phyloP scores from a whole-genome alignment of 768 basidiomycete species.

The Termitomyces sp. region DNA sequence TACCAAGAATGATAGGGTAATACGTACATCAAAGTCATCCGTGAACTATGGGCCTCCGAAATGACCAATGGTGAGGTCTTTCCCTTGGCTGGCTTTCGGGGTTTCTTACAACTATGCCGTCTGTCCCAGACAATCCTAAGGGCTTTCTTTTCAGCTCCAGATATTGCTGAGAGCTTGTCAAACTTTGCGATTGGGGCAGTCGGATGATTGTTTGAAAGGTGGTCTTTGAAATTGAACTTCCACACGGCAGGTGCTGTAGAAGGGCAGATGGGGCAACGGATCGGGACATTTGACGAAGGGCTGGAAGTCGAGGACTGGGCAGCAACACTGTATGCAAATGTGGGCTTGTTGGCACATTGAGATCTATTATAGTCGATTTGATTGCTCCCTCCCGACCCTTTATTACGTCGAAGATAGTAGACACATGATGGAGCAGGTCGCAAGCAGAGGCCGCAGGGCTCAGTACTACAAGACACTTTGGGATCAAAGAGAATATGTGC shows the following conservation, averaged over 20 bases:
- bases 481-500: background rate
- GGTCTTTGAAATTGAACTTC: background rate
- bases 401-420: background rate
- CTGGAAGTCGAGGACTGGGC: background rate
- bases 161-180: background rate
- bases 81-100: background rate
- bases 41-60: background rate
- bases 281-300: background rate
- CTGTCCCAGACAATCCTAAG: background rate
- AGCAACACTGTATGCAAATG: background rate
- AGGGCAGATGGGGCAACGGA: background rate
- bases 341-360: background rate
- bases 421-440: background rate
- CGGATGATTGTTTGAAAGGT: background rate
- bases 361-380: background rate
- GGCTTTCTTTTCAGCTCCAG: background rate
- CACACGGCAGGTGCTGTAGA: background rate
- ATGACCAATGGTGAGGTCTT: background rate
- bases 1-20: background rate
- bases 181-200: background rate
- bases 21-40: background rate
- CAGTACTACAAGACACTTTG: background rate
- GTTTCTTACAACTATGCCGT: background rate
- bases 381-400: background rate
- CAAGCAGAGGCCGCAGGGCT: background rate